A percentile compares a stretch with the other conserved stretches of the same genome.
Conservation (phyloP, 108 stramenopile genomes). For the Poteriospumella lacustris region DNA sequence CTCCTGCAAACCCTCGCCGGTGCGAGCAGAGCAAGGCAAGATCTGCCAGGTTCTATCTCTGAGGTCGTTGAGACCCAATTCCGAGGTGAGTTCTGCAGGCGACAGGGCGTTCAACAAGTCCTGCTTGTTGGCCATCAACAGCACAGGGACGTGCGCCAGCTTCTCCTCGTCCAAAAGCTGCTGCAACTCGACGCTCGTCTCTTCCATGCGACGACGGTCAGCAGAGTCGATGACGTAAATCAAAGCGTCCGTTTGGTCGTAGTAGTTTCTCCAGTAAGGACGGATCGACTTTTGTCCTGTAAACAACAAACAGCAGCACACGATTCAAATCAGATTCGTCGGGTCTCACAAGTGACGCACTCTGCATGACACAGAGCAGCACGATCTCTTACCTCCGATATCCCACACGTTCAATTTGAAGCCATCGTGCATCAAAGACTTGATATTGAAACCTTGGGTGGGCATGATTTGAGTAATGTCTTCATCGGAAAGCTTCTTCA, state of each 20-base stretch:
- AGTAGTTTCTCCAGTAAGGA: constrained; percentile 64
- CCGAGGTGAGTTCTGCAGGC: constrained; percentile 58
- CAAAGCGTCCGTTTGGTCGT: constrained; percentile 59
- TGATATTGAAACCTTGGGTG: constrained; percentile 71
- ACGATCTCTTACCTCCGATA: constrained; percentile 50
- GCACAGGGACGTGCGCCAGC: constrained; percentile 57
- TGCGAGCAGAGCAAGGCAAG: constrained; percentile 65
- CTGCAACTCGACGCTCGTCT: constrained; percentile 47
- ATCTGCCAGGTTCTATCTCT: constrained; percentile 52
- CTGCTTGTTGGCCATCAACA: constrained; percentile 68
- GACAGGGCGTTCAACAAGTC: constrained; percentile 59
- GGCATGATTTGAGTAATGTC: constrained; percentile 60
- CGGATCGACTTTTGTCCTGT: constrained; percentile 60
- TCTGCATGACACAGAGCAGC: constrained; percentile 10
- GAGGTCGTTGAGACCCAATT: constrained; percentile 50
- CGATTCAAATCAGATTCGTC: neutral
- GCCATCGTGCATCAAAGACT: constrained; percentile 58
- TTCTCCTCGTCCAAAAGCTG: constrained; percentile 47
- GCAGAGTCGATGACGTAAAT: constrained; percentile 53
- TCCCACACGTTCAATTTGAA: constrained; percentile 72
- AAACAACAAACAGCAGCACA: neutral
- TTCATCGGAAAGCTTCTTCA: constrained; percentile 65
- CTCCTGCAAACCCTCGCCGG: constrained; percentile 63
- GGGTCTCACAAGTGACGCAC: neutral
- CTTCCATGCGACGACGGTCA: constrained; percentile 47